Conservation (phyloP, 2,329 filamentous ascomycete genomes). For the Ophioceras dolichostomum region DNA sequence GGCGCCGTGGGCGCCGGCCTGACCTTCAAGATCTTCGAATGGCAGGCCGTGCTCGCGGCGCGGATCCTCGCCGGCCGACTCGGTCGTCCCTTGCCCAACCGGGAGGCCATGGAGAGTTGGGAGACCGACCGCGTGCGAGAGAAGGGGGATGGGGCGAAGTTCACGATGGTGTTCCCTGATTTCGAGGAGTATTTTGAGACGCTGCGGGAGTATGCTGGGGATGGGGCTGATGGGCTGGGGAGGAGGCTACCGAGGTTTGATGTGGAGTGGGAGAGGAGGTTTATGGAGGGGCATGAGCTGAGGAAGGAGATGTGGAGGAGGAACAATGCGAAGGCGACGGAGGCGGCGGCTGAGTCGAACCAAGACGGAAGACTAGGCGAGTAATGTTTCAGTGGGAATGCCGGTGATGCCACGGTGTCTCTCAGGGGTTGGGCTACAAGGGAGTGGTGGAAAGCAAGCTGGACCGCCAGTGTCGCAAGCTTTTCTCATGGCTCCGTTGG, state of each 20-base stretch:
- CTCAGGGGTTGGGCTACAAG: too few relatives aligned
- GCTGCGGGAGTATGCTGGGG: background rate
- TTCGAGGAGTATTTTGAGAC: conserved; percentile 2
- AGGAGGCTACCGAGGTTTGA: conserved; percentile 1
- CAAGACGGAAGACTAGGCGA: too few relatives aligned
- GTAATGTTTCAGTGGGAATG: too few relatives aligned
- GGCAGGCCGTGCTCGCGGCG: conserved; percentile 52
- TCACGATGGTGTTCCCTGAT: background rate
- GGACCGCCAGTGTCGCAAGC: too few relatives aligned
- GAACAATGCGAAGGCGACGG: conserved; percentile 1
- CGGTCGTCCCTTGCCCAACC: conserved; percentile 26
- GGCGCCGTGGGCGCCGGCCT: conserved; percentile 44
- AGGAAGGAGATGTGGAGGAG: conserved; percentile 6
- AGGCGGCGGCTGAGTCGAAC: too few relatives aligned
- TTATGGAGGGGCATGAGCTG: conserved; percentile 6
- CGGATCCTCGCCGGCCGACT: conserved; percentile 43
- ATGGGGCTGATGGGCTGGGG: background rate
- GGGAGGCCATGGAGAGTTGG: conserved; percentile 39
- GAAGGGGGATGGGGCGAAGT: background rate
- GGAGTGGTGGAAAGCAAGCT: too few relatives aligned
- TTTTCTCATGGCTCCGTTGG: too few relatives aligned
- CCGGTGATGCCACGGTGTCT: too few relatives aligned
- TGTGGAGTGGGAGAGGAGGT: conserved; percentile 5
- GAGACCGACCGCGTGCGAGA: conserved; percentile 21
- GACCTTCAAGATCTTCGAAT: conserved; percentile 59